Percentiles rank a stretch among this genome's conserved stretches.
These are phyloP conservation scores for Papiliotrema fonsecae DNA, from an alignment of 1,284 basidiomycete species.

Conservation along the genomic window DNA sequence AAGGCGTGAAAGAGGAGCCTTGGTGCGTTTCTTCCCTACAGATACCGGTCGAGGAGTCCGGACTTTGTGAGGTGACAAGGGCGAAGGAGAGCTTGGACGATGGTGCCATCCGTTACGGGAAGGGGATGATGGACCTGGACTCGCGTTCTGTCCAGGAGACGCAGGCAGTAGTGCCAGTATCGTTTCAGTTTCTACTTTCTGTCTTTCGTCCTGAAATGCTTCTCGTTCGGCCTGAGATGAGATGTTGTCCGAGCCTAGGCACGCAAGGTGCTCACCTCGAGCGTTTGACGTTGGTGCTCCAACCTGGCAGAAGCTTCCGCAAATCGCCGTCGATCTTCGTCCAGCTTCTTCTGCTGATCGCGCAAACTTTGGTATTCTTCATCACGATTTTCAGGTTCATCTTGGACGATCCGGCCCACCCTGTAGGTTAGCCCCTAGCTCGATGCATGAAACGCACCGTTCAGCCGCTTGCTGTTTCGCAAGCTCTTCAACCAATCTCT, in stretches of 20 bases:
- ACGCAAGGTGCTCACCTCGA: slow-evolving; percentile 56
- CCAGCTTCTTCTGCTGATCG: slow-evolving; percentile 50
- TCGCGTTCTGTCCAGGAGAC: slow-evolving; percentile 45
- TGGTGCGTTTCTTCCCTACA: slow-evolving; percentile 18
- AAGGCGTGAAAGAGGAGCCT: slow-evolving; percentile 37
- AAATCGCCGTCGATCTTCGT: slow-evolving; percentile 63
- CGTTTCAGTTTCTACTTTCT: slow-evolving; percentile 59
- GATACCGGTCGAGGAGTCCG: slow-evolving; percentile 23
- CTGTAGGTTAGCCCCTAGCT: not conserved
- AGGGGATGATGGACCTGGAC: not conserved
- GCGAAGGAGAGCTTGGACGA: slow-evolving; percentile 29
- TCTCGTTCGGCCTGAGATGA: slow-evolving; percentile 57
- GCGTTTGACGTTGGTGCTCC: slow-evolving; percentile 59
- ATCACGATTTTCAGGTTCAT: not conserved
- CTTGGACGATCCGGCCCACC: not conserved
- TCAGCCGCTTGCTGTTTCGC: slow-evolving; percentile 24
- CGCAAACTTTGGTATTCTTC: slow-evolving; percentile 17
- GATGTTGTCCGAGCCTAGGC: slow-evolving; percentile 1
- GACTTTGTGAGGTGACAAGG: slow-evolving; percentile 28
- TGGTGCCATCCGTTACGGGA: no score
- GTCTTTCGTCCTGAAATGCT: slow-evolving; percentile 62
- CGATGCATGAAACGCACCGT: slow-evolving; percentile 13
- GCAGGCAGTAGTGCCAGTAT: slow-evolving; percentile 59
- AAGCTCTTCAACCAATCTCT: slow-evolving; percentile 33
- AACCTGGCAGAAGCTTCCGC: slow-evolving; percentile 61